A percentile compares a stretch with the other conserved stretches of the same genome.
These are phyloP conservation scores for Galerina marginata DNA, from an alignment of 768 basidiomycete genomes.

Conservation along the genomic window DNA sequence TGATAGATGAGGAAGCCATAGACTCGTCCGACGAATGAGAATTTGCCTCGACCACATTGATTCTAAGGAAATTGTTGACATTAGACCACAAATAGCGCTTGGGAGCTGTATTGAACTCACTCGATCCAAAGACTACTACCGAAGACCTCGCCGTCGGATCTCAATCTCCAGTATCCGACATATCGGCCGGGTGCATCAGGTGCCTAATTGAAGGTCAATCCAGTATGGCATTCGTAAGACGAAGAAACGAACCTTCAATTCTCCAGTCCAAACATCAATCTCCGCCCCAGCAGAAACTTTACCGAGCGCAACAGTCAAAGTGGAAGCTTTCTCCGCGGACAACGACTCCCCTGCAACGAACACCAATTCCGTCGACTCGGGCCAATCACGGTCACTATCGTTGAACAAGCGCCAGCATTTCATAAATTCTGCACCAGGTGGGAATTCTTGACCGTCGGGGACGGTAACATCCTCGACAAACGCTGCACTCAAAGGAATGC, in stretches of 20 bases:
- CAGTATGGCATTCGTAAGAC: background rate
- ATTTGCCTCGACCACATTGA: slow-evolving; percentile 66
- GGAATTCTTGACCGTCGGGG: slow-evolving; percentile 75
- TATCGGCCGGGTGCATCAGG: slow-evolving; percentile 77
- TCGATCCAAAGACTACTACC: slow-evolving; percentile 82
- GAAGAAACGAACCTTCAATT: slow-evolving; percentile 63
- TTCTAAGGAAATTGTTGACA: slow-evolving; percentile 42
- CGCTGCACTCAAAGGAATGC: slow-evolving; percentile 48
- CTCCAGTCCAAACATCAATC: slow-evolving; percentile 71
- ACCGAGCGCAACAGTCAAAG: slow-evolving; percentile 48
- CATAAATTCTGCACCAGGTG: slow-evolving; percentile 84
- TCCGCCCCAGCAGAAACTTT: slow-evolving; percentile 58
- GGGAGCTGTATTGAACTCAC: slow-evolving; percentile 45
- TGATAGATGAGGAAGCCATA: slow-evolving; percentile 58
- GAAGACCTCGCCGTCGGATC: slow-evolving; percentile 65
- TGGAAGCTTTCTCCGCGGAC: slow-evolving; percentile 27
- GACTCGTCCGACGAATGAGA: slow-evolving; percentile 49
- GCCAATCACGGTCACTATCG: slow-evolving; percentile 68
- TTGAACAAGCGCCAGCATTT: slow-evolving; percentile 84
- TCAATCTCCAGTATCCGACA: slow-evolving; percentile 78
- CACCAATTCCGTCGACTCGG: slow-evolving; percentile 65
- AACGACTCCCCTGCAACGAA: slow-evolving; percentile 72
- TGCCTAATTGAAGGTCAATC: slow-evolving; percentile 46
- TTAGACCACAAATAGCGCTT: background rate
- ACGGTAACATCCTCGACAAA: slow-evolving; percentile 75